These are phyloP conservation scores for Lipomyces anomalus DNA, from an alignment of 805 yeast species.

Conservation along the genomic window DNA sequence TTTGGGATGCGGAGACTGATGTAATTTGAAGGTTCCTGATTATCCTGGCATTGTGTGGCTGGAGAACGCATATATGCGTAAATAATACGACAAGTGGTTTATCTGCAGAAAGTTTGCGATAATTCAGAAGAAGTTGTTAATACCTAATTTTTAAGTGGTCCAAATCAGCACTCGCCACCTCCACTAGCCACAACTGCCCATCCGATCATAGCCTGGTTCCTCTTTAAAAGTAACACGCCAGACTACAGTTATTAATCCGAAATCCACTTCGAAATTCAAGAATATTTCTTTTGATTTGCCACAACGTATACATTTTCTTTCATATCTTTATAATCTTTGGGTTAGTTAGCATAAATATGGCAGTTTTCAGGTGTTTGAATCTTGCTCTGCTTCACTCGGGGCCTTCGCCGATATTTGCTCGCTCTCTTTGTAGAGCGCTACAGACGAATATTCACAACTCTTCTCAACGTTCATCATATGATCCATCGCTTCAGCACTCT, in stretches of 20 bases:
- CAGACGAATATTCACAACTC: not conserved
- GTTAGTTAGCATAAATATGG: not conserved
- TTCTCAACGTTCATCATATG: too few relatives aligned
- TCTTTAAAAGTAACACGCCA: too few relatives aligned
- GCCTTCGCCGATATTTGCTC: not conserved
- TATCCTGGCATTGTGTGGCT: too few relatives aligned
- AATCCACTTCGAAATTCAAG: not conserved
- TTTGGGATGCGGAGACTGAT: too few relatives aligned
- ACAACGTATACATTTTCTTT: not conserved
- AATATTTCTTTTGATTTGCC: not conserved
- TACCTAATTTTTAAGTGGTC: not conserved
- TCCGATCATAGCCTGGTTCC: not conserved
- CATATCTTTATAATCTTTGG: not conserved
- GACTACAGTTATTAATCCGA: too few relatives aligned
- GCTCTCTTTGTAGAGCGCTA: not conserved
- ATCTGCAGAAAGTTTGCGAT: too few relatives aligned
- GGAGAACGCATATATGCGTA: too few relatives aligned
- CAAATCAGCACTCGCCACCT: not conserved
- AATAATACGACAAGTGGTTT: too few relatives aligned
- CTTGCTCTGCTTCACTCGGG: not conserved
- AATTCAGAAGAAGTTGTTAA: too few relatives aligned
- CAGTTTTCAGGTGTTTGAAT: not conserved
- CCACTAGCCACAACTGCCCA: too few relatives aligned
- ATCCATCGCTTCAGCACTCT: not conserved
- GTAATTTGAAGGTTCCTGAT: too few relatives aligned